These are phyloP conservation scores for Davidsoniella virescens DNA, from an alignment of 2,329 filamentous ascomycete species.

Conservation along the genomic window DNA sequence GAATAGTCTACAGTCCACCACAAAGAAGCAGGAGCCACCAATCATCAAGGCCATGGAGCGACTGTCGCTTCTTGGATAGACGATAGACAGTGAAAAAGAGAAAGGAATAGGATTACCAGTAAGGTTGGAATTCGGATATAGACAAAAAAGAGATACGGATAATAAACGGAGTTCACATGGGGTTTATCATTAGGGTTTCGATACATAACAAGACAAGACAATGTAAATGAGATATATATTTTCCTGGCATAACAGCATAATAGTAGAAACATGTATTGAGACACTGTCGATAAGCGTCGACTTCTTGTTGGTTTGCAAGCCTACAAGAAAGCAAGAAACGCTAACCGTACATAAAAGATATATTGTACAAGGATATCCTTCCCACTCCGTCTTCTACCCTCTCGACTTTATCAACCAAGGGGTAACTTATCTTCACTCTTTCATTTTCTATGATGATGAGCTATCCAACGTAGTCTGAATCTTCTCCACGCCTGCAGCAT, in stretches of 20 bases:
- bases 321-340: background rate
- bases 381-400: background rate
- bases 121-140: background rate
- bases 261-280: background rate
- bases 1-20: conserved; percentile 31
- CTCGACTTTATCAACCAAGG: background rate
- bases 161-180: no score
- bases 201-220: no score
- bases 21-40: conserved; percentile 31
- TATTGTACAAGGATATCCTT: background rate
- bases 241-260: background rate
- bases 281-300: background rate
- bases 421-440: background rate
- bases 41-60: conserved; percentile 32
- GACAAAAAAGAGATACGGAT: background rate
- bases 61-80: conserved; percentile 27
- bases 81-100: background rate
- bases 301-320: no score
- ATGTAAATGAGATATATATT: no score
- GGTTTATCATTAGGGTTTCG: no score
- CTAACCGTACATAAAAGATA: no score
- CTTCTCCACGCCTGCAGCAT: conserved; percentile 8
- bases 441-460: background rate
- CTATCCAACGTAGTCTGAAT: conserved; percentile 7
- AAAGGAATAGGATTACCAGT: background rate